Evolutionary conservation across 768 basidiomycete genomes (phyloP), one percentile per base, ranked within the genome.

Genomic region (Lyophyllum decastes): DNA sequence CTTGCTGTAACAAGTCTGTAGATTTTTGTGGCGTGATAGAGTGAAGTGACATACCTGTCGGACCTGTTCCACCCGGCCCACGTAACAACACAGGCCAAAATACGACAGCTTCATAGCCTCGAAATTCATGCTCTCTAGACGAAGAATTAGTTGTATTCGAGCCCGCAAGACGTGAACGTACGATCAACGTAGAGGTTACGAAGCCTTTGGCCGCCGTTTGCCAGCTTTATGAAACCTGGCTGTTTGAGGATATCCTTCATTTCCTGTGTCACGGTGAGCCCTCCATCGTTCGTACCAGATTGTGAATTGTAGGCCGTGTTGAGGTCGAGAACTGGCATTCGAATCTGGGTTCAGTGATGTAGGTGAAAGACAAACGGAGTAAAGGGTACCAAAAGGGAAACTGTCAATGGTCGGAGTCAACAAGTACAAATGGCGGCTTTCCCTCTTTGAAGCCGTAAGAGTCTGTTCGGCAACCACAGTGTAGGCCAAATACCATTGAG

Each of bases 111-210:
- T 62, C 33, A 25, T 49, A 3, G 55, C 27, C 10, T 69, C 62
- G n/a, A 74, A 66, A 17, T 49, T 61, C 7, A 64, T 44, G 19
- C 72, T 73, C 11, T 66, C 71, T 73, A 14, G 9, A 43, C 11
- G n/a, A 33, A 30, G 30, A 10, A 30, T 22, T 14, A 38, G 6
- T 48, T 24, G 47, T 16, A 46, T 45, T 26, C 33, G 16, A n/a
- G 11, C 2, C n/a, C 33, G 24, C 17, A 19, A 45, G 48, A 48
- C 3, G 40, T 19, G 21, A 33, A 51, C 51, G 22, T 54, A 72
- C 73, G 61, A 60, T 67, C 52, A 7, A 61, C 54, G 48, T 74
- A 75, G 4, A 76, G 57, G 16, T 68, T 54, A 26, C 72, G 61
- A 9, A 73, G 52, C n/a, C 38, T 64, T 53, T 67, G 61, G 1